Evolutionary conservation across 106 monocot species (phyloP).

Genomic region (Gastrodia elata): DNA sequence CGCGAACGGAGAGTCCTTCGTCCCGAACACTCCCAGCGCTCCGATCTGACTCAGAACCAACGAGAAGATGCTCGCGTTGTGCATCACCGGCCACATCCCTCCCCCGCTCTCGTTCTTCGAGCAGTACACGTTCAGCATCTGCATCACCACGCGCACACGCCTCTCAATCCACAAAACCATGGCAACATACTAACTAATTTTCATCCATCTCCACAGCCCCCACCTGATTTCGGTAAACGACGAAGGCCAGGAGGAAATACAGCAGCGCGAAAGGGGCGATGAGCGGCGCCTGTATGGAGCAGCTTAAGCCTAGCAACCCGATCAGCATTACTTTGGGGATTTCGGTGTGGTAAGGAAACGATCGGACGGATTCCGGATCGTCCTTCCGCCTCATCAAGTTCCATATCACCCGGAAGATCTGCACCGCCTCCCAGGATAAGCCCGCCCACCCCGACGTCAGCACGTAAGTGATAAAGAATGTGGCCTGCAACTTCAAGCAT

Average conservation of each 20-base stretch:
- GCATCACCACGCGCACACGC: conserved; percentile 17
- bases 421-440: conserved; percentile 77
- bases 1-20: conserved; percentile 51
- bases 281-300: conserved; percentile 80
- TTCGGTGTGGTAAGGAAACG: conserved; percentile 96
- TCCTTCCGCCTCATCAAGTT: conserved; percentile 41
- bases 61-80: conserved; percentile 86
- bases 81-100: conserved; percentile 67
- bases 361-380: conserved; percentile 37
- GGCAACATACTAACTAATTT: too few species aligned
- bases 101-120: conserved; percentile 67
- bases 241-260: conserved; percentile 77
- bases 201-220: too few species aligned
- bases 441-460: conserved; percentile 98
- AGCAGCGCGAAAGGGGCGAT: conserved; percentile 85
- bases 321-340: conserved; percentile 78
- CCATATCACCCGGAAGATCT: conserved; percentile 63
- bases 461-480: conserved; percentile 94
- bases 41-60: conserved; percentile 71
- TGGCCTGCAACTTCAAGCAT: conserved; percentile 53
- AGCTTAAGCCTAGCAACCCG: conserved; percentile 85
- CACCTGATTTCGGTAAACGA: conserved; percentile 96
- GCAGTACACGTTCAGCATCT: conserved; percentile 78
- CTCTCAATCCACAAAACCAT: too few species aligned
- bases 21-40: conserved; percentile 67